These are phyloP conservation scores for Ascochyta fabae DNA, from an alignment of 2,329 filamentous ascomycete species.

Conservation along the genomic window DNA sequence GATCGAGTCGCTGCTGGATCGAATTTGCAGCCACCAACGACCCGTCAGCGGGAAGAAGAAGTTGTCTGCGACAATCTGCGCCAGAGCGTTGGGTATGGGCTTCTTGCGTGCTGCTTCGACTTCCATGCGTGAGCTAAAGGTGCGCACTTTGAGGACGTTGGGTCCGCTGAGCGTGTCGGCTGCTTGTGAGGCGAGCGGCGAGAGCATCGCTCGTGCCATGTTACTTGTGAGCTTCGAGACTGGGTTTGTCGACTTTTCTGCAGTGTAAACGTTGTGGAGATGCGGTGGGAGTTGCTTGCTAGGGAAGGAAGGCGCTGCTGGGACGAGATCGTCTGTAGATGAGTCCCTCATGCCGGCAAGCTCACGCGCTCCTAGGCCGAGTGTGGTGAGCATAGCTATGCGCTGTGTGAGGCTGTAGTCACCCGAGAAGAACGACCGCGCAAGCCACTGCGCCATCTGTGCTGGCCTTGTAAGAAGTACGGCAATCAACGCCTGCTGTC, in stretches of 20 bases:
- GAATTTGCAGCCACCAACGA: conserved; percentile 72
- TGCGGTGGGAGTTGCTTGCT: conserved; percentile 78
- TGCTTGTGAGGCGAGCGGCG: conserved; percentile 79
- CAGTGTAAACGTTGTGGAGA: conserved; percentile 74
- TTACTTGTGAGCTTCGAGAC: conserved; percentile 72
- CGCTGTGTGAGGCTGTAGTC: conserved; percentile 90
- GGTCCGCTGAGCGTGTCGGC: conserved; percentile 82
- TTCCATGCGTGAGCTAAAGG: conserved; percentile 80
- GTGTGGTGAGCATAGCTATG: conserved; percentile 77
- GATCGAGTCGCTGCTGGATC: conserved; percentile 61
- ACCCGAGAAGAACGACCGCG: conserved; percentile 84
- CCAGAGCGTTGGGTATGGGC: conserved; percentile 76
- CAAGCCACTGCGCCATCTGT: conserved; percentile 83
- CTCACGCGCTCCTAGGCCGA: conserved; percentile 84
- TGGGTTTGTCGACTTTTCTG: conserved; percentile 56
- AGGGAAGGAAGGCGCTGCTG: conserved; percentile 65
- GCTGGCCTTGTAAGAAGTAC: conserved; percentile 77
- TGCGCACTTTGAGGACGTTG: conserved; percentile 84
- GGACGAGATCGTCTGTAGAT: conserved; percentile 55
- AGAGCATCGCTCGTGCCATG: conserved; percentile 75
- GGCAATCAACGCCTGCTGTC: conserved; percentile 81
- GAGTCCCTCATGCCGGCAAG: conserved; percentile 75
- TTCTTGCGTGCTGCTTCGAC: conserved; percentile 65
- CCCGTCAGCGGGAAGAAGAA: conserved; percentile 90
- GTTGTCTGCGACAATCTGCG: conserved; percentile 72